Evolutionary conservation across 2,329 filamentous ascomycete genomes (phyloP).

Genomic region (Drechmeria coniospora): DNA sequence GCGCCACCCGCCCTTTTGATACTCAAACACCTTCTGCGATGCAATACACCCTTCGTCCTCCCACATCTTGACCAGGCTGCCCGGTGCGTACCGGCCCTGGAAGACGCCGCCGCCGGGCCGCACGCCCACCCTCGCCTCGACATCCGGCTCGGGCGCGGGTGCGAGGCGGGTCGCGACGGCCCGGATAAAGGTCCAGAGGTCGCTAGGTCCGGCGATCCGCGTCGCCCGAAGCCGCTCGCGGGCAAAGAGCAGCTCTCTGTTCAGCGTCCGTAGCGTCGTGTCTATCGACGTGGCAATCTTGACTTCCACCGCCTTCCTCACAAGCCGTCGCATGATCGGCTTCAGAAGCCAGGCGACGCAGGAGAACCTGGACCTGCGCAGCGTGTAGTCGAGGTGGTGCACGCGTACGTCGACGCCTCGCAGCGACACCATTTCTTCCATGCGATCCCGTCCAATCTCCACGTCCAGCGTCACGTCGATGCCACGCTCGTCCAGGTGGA

Average conservation of each 20-base stretch:
- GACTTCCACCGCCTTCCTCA: conserved; percentile 65
- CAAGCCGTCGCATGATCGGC: conserved; percentile 64
- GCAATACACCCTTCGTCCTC: conserved; percentile 61
- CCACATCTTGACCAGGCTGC: conserved; percentile 82
- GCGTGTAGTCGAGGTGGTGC: conserved; percentile 70
- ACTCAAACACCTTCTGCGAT: conserved; percentile 59
- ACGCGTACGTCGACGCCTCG: conserved; percentile 64
- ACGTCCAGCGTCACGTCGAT: conserved; percentile 77
- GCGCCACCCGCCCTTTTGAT: conserved; percentile 58
- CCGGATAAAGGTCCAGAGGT: conserved; percentile 67
- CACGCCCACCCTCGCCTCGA: conserved; percentile 60
- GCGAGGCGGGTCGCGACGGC: conserved; percentile 65
- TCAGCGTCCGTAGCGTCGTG: conserved; percentile 54
- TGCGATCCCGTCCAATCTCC: conserved; percentile 60
- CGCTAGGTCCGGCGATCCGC: conserved; percentile 62
- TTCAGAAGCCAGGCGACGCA: conserved; percentile 73
- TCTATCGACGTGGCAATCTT: conserved; percentile 60
- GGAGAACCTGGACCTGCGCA: conserved; percentile 60
- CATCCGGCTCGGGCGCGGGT: conserved; percentile 57
- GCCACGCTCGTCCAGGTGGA: conserved; percentile 72
- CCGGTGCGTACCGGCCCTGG: conserved; percentile 72
- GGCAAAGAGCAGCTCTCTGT: conserved; percentile 76
- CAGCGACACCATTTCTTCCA: conserved; percentile 72
- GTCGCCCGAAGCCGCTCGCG: conserved; percentile 76
- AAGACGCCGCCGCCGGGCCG: conserved; percentile 48